A percentile compares a stretch with the other conserved stretches of the same genome.
Evolutionary conservation across 2,329 filamentous ascomycete genomes (phyloP).

Genomic region (Cladophialophora yegresii): DNA sequence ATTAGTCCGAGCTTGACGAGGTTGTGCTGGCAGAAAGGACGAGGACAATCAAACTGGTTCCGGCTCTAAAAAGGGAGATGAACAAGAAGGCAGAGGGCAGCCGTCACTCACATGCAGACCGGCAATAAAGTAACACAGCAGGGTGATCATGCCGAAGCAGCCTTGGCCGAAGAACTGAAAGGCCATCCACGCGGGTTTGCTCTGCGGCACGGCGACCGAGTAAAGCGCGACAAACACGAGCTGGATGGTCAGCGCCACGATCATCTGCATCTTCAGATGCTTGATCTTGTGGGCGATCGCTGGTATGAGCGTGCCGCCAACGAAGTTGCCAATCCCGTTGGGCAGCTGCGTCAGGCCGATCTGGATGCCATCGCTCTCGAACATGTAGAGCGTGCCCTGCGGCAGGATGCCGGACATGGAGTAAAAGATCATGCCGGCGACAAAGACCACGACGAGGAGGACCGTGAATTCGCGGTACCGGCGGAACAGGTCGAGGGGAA

Average conservation of each 20-base stretch:
- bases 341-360: slow-evolving; percentile 22
- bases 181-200: slow-evolving; percentile 13
- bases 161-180: slow-evolving; percentile 17
- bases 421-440: slow-evolving; percentile 17
- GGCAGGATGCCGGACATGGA: slow-evolving; percentile 16
- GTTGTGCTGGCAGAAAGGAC: neutral
- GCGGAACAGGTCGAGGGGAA: slow-evolving; percentile 16
- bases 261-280: slow-evolving; percentile 18
- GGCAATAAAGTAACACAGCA: slow-evolving; percentile 18
- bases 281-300: slow-evolving; percentile 12
- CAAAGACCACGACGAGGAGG: slow-evolving; percentile 15
- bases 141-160: slow-evolving; percentile 12
- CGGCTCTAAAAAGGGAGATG: neutral
- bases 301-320: slow-evolving; percentile 14
- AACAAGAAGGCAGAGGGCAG: neutral
- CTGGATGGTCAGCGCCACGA: slow-evolving; percentile 13
- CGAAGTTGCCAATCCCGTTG: slow-evolving; percentile 11
- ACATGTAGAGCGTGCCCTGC: slow-evolving; percentile 21
- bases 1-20: neutral
- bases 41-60: neutral
- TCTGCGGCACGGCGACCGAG: slow-evolving; percentile 28
- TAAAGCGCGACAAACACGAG: slow-evolving; percentile 8
- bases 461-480: slow-evolving; percentile 11
- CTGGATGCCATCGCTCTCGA: slow-evolving; percentile 16
- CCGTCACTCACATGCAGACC: slow-evolving; percentile 11